These are phyloP conservation scores for Lichina pygmaea DNA, from an alignment of 495 filamentous ascomycete species.

Conservation along the genomic window DNA sequence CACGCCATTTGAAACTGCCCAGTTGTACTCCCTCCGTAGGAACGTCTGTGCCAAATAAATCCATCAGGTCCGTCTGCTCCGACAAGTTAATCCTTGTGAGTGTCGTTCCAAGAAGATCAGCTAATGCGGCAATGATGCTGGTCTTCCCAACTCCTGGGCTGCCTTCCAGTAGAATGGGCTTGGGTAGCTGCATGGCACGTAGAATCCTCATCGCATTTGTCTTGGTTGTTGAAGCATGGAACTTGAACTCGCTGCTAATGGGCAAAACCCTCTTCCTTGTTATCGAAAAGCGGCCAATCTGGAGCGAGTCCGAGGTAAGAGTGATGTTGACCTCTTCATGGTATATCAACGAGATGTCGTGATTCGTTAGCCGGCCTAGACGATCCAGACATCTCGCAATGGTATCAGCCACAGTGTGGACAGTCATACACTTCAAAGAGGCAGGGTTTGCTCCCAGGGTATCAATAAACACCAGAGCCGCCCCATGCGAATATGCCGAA, in stretches of 20 bases:
- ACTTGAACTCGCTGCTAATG: constrained; percentile 35
- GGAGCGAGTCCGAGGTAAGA: constrained; percentile 21
- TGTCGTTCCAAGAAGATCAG: constrained; percentile 45
- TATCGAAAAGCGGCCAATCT: constrained; percentile 51
- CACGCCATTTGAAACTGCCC: constrained; percentile 79
- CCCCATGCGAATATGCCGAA: constrained; percentile 54
- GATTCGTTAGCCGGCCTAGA: constrained; percentile 34
- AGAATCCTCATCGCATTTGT: constrained; percentile 74
- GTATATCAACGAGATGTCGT: constrained; percentile 38
- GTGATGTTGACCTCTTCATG: constrained; percentile 20
- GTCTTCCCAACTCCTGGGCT: constrained; percentile 96
- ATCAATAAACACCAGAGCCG: constrained; percentile 88
- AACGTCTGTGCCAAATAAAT: constrained; percentile 91
- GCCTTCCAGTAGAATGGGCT: constrained; percentile 82
- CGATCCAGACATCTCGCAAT: constrained; percentile 31
- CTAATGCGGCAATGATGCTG: constrained; percentile 63
- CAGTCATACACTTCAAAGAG: constrained; percentile 11
- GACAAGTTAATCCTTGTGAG: constrained; percentile 89
- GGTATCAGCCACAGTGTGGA: too few relatives aligned
- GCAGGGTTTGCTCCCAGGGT: constrained; percentile 84
- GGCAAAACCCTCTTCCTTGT: constrained; percentile 17
- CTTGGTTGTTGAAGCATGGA: constrained; percentile 71
- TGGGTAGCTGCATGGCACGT: constrained; percentile 66
- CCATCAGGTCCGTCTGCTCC: constrained; percentile 91
- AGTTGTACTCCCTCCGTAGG: constrained; percentile 70